Percentiles rank a stretch among this genome's conserved stretches.
Conservation (phyloP, 495 filamentous ascomycete species). For the Aspergillus campestris region DNA sequence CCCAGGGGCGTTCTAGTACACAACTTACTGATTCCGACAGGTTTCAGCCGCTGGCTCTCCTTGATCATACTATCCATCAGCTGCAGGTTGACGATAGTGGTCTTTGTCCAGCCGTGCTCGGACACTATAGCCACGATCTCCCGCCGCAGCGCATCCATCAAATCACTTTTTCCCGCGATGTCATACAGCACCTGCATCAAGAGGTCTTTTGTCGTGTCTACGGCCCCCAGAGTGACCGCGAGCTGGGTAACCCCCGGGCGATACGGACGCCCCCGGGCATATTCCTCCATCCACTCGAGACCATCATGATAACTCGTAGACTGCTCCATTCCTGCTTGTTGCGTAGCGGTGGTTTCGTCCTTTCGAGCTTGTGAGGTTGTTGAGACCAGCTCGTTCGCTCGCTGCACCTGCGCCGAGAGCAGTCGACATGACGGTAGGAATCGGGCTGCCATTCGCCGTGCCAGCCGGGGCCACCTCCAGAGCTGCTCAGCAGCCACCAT, state of each 20-base stretch:
- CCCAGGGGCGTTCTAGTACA: no score
- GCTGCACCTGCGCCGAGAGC: conserved; percentile 9
- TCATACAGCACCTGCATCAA: conserved; percentile 14
- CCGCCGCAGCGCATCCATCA: not conserved
- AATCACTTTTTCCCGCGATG: not conserved
- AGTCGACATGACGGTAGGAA: conserved; percentile 12
- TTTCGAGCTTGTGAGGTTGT: no score
- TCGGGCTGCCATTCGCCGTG: conserved; percentile 15
- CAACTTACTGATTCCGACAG: conserved; percentile 23
- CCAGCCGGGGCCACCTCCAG: conserved; percentile 12
- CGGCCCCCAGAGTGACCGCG: conserved; percentile 9
- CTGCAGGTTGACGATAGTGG: conserved; percentile 5
- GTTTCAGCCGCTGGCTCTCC: conserved; percentile 35
- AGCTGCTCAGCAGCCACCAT: conserved; percentile 16
- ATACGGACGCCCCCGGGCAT: not conserved
- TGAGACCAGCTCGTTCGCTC: not conserved
- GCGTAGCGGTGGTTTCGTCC: no score
- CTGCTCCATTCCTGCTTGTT: not conserved
- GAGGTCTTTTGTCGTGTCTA: conserved; percentile 15
- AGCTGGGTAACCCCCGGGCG: conserved; percentile 9
- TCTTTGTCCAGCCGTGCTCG: not conserved
- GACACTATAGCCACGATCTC: not conserved
- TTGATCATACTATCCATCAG: conserved; percentile 42
- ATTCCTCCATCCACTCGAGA: conserved; percentile 11
- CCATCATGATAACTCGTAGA: conserved; percentile 14